phyloP scores from a whole-genome alignment of 371 early-diverging fungal genomes.

The Encephalitozoon hellem region DNA sequence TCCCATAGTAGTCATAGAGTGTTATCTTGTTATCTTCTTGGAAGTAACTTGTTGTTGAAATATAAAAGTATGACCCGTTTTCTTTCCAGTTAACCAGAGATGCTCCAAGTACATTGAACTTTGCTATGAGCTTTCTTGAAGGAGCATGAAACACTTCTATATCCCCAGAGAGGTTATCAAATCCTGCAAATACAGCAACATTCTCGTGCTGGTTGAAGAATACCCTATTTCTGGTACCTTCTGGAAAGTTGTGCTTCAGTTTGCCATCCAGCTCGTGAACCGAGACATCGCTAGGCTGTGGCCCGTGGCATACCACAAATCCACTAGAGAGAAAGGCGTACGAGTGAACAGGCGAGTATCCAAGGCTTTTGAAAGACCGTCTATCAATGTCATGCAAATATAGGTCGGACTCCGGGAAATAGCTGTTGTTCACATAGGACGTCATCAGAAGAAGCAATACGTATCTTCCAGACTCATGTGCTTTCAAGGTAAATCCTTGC shows the following conservation, averaged over 20 bases:
- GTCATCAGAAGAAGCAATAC: constrained; percentile 28
- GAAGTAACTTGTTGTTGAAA: constrained; percentile 56
- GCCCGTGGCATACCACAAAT: constrained; percentile 56
- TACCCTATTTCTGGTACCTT: constrained; percentile 54
- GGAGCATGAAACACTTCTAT: constrained; percentile 49
- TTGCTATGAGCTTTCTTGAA: constrained; percentile 10
- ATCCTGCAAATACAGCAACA: constrained; percentile 54
- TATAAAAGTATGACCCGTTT: constrained; percentile 55
- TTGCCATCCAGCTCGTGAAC: constrained; percentile 34
- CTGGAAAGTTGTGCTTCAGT: constrained; percentile 38
- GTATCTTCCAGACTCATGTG: neutral
- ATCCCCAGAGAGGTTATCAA: constrained; percentile 60
- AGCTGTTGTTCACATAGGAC: constrained; percentile 51
- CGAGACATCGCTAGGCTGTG: constrained; percentile 53
- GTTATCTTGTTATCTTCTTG: constrained; percentile 58
- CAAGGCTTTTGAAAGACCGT: neutral
- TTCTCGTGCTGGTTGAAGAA: constrained; percentile 52
- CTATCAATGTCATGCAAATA: constrained; percentile 36
- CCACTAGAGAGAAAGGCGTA: constrained; percentile 45
- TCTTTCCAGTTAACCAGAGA: constrained; percentile 56
- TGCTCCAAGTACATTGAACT: constrained; percentile 56
- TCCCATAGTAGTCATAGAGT: constrained; percentile 61
- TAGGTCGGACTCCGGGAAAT: constrained; percentile 53
- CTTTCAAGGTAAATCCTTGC: neutral
- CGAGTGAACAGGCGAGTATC: constrained; percentile 19